Evolutionary conservation across 768 basidiomycete genomes (phyloP), one percentile per base, ranked within the genome.

Genomic region (Hemileccinum rubropunctum): DNA sequence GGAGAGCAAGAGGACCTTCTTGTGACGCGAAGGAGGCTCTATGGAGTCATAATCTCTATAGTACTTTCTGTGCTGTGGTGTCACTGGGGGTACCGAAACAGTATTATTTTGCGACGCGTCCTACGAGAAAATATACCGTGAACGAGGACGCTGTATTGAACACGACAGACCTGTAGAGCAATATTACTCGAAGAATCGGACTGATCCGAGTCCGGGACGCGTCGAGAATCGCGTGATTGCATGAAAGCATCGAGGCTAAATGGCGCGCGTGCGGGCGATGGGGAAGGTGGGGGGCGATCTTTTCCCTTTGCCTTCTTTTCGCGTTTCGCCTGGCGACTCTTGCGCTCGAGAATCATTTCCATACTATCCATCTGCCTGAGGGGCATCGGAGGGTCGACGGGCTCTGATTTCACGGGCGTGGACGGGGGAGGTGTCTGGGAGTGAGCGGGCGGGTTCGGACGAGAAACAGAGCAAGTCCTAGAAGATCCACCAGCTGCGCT

Each of bases 301-400:
- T 74, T 79, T 42, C 64, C 72, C 53, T 71, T 76, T 39, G 51
- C 55, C 51, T 67, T 68, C 62, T 80, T 77, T 48, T 79, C 82
- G 46, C 73, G 78, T 59, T 74, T 77, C 49, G 65, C 76, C 53
- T 77, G 80, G 48, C 82, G 76, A 51, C 66, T 74, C 64, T 87
- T 84, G 39, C 84, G 79, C 64, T 89, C 88, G 53, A 90, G 77
- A 36, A 90, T 79, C 70, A 80, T 71, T 54, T 90, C 84, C 88
- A 90, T 89, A 62, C 77, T 86, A 55, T 85, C 84, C 68, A 81
- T 80, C 32, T 78, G 80, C 27, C 84, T 79, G 20, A 74, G 64
- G 12, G 81, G 76, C 45, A 78, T 64, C 38, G 70, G 45, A 20
- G 63, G 65, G 49, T 87, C 84, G 40, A 67, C 60, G 9, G 80